These are phyloP conservation scores for Dictyostelium intermedium DNA, from an alignment of 78 protist species.

Conservation along the genomic window DNA sequence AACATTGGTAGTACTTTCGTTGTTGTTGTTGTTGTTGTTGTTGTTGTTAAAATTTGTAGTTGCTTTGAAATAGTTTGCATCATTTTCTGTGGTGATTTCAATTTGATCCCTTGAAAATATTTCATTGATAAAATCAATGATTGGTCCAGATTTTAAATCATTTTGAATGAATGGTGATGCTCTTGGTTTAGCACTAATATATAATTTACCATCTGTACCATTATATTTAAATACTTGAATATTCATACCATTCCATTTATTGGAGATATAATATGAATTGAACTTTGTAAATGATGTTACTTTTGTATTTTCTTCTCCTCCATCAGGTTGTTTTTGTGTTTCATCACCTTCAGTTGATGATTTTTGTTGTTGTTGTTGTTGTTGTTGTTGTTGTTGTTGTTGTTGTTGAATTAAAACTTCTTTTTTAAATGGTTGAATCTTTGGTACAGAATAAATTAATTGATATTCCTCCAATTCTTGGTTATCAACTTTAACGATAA, in stretches of 20 bases:
- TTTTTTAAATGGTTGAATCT: not conserved
- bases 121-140: not conserved
- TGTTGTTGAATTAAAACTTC: not conserved
- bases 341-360: not conserved
- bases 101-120: not conserved
- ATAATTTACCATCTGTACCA: not conserved
- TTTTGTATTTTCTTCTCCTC: not conserved
- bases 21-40: too few relatives aligned
- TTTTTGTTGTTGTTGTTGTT: not conserved
- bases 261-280: not conserved
- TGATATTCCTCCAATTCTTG: constrained; percentile 34
- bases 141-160: not conserved
- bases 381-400: not conserved
- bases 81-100: not conserved
- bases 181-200: constrained; percentile 37
- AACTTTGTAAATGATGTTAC: not conserved
- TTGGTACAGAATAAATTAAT: constrained; percentile 36
- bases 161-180: constrained; percentile 23
- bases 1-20: not conserved
- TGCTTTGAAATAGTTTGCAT: not conserved
- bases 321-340: not conserved
- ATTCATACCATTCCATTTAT: constrained; percentile 77
- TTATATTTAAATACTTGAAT: constrained; percentile 47
- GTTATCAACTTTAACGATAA: not conserved
- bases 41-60: not conserved